Evolutionary conservation across 2,329 filamentous ascomycete species (phyloP).

Genomic region (Hymenoscyphus albidus): DNA sequence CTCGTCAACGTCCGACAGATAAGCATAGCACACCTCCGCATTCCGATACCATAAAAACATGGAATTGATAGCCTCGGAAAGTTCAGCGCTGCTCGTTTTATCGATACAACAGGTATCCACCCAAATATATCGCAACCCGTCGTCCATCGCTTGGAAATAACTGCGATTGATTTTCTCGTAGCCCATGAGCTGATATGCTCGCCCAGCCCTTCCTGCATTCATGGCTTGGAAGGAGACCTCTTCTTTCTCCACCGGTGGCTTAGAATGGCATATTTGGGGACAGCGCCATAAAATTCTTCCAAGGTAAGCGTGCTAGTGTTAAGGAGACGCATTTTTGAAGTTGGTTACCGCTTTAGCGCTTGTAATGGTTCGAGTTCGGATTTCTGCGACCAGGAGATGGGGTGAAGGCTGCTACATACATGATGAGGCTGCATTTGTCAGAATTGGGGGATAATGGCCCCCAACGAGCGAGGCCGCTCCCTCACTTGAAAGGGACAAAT

Average conservation of each 20-base stretch:
- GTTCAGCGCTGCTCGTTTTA: conserved; percentile 19
- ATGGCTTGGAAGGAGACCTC: conserved; percentile 16
- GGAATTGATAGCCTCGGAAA: conserved; percentile 21
- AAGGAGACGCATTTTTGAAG: conserved; percentile 10
- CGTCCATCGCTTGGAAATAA: background rate
- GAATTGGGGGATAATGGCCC: too few relatives aligned
- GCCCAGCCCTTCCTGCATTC: background rate
- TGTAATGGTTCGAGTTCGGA: background rate
- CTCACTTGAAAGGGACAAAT: too few relatives aligned
- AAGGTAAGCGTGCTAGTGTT: conserved; percentile 12
- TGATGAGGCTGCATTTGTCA: background rate
- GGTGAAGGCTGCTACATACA: background rate
- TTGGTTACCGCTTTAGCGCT: background rate
- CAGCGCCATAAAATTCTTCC: conserved; percentile 10
- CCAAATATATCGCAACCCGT: background rate
- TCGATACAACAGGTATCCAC: conserved; percentile 22
- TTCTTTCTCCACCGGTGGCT: conserved; percentile 23
- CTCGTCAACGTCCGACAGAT: conserved; percentile 11
- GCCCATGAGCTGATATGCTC: background rate
- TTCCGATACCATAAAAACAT: conserved; percentile 23
- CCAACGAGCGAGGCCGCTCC: too few relatives aligned
- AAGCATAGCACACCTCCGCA: conserved; percentile 19
- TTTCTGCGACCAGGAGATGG: background rate
- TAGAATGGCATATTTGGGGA: conserved; percentile 23
- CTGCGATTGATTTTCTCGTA: conserved; percentile 4